Evolutionary conservation across 2,329 filamentous ascomycete genomes (phyloP), one percentile per base, ranked within the genome.

Genomic region (Aspergillus clavatus): DNA sequence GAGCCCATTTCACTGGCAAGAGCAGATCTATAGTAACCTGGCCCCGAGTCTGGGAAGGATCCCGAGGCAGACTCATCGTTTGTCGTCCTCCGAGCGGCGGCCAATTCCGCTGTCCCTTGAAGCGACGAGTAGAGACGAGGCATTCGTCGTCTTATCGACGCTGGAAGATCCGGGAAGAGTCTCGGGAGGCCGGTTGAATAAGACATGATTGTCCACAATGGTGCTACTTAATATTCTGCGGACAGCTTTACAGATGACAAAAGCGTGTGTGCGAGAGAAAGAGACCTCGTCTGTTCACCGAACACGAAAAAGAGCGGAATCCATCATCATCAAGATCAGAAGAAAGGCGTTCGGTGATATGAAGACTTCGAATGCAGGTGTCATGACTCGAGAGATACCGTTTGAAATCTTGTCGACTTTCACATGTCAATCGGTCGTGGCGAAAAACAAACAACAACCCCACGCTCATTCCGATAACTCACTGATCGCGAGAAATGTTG

Each of bases 61-160:
- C 7, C 23, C 12, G 10, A 16, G n/a, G 7, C 22, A 3, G 23
- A 3, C n/a, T 7, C 23, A n/a, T 28, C 38, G 7, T 18, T 48
- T 8, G 40, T 26, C 18, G 52, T 21, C 26, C 33, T 31, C 21
- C 43, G 19, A 11, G 33, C 26, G 27, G 23, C 26, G 18, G 40
- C 22, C 16, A 29, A 38, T 31, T 24, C 36, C 8, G 27, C n/a
- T 11, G 38, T 16, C 10, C 24, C 50, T n/a, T 40, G 31, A 37
- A 51, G 48, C 35, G 51, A 53, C 10, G 47, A 48, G 42, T 58
- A 58, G 4, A 62, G 40, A 27, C 54, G 51, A 16, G 57, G 52
- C 7, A 65, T 48, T 12, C 56, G 61, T 33, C 58, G 58, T 40
- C 60, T 56, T 29, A 65, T 54, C 2, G 57, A 57, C 16, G 56